Percentiles rank a stretch among this genome's conserved stretches.
Evolutionary conservation across 257 asterid species (phyloP).

Genomic region (Solanum pimpinellifolium): DNA sequence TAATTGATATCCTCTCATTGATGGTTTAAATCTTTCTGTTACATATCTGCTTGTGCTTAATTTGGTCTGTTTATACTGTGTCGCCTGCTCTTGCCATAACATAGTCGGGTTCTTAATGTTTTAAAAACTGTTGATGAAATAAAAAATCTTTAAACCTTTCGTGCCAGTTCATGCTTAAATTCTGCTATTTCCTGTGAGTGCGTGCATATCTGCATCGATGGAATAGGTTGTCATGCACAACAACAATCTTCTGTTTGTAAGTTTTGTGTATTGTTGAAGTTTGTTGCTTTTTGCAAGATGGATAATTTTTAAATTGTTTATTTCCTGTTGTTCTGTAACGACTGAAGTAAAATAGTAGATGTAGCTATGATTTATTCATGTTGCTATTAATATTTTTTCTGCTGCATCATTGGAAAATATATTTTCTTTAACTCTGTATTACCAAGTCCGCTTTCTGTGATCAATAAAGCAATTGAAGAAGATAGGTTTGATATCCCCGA

Average conservation of each 20-base stretch:
- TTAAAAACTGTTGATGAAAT: background rate
- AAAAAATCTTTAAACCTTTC: background rate
- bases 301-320: background rate
- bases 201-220: background rate
- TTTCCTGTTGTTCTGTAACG: background rate
- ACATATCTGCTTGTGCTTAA: background rate
- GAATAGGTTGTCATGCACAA: background rate
- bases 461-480: slow-evolving; percentile 59
- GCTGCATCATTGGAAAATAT: background rate
- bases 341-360: background rate
- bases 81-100: background rate
- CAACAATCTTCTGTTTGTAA: background rate
- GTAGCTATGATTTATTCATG: background rate
- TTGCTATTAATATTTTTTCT: background rate
- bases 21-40: background rate
- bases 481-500: slow-evolving; percentile 88
- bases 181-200: background rate
- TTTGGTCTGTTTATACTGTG: background rate
- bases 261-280: background rate
- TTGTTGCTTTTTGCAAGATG: background rate
- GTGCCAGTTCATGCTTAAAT: background rate
- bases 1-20: slow-evolving; percentile 64
- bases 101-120: background rate
- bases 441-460: slow-evolving; percentile 56
- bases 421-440: slow-evolving; percentile 38